Evolutionary conservation across 2,329 filamentous ascomycete genomes (phyloP), one percentile per base, ranked within the genome.

Genomic region (Neoscytalidium dimidiatum): DNA sequence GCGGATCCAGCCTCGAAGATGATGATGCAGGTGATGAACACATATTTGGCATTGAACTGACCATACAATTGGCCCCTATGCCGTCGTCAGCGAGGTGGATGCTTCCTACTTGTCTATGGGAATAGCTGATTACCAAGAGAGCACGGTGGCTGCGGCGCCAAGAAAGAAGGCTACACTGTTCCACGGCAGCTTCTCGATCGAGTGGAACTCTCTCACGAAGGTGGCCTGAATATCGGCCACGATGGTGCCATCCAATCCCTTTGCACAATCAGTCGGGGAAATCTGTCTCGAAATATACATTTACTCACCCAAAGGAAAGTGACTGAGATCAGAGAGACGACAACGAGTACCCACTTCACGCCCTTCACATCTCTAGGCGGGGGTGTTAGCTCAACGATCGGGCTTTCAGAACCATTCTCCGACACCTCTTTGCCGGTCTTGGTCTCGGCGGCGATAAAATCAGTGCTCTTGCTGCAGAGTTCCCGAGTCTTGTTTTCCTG

Each of bases 1-100:
- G 79, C 78, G 7, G 70, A 76, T 19, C 71, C 73, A 13, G 65
- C 65, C 63, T 70, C 68, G 65, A 76, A 76, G 4, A 71, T n/a
- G 26, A 73, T 21, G 33, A 74, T 57, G 26, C 61, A 67, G 11
- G 52, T 43, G 57, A 73, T 58, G 62, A 57, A 62, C 3, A 57
- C 52, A 26, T 41, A 57, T 43, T 57, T 57, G 62, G 35, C 26
- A 17, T 64, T 48, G 51, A 57, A 64, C 7, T 41, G 14, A 1
- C 35, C 35, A 21, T 57, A 57, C 46, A 41, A 29, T n/a, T 63
- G 60, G 2, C 60, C 60, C 60, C 60, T 63, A 23, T 14, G 13
- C 4, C 14, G 21, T 28, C n/a, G 44, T 48, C 19, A 48, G 44
- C 14, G 13, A 48, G 19, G 6, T 23, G 44, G 26, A 8, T 4